Base-by-base conservation (phyloP, 1,284 basidiomycete genomes). In the Boletus semigastroideus region DNA sequence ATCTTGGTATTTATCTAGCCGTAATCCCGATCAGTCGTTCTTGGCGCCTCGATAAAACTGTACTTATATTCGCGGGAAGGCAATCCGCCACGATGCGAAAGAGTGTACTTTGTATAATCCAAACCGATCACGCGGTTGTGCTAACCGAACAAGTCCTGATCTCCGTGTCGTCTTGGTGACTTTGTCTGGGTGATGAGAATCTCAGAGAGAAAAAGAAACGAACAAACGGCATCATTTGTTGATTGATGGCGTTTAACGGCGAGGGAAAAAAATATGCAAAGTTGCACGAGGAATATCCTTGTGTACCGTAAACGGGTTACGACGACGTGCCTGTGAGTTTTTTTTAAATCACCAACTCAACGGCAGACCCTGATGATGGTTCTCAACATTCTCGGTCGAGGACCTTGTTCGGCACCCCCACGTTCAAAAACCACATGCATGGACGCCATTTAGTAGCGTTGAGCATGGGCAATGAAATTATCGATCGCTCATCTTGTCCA, bases 21-120 rank as follows among this genome's bases (percentile, higher is more conserved):
- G 55, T 49, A 52, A 55, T 40, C 30, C 40, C 48, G 46, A 60
- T 57, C 51, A 48, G 47, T 31, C 20, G 31, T 37, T 52, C 52
- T 52, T 53, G 53, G 60, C 42, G 42, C 40, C 42, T 60, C 62
- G 54, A 54, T 19, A 36, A 45, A 37, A 16, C 34, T 33, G 16
- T 25, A 25, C 25, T 36, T 36, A 59, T 59, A 58, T 51, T 60
- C 62, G 62, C 59, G 62, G 59, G 62, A 60, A 49, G 46, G 30
- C 12, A 10, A 14, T 22, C 27, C 11, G 37, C 37, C n/a, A 38
- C 14, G n/a, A 33, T 19, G 27, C 5, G 30, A 46, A 42, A 4
- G 5, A 14, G 13, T 9, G 13, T 30, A 30, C 28, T 16, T 48
- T 43, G 19, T 42, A 16, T 11, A 39, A 17, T 38, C 16, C 9